Percentiles rank a stretch among this genome's conserved stretches.
These are phyloP conservation scores for Sporothrix sp. DNA, from an alignment of 2,329 filamentous ascomycete species.

Conservation along the genomic window DNA sequence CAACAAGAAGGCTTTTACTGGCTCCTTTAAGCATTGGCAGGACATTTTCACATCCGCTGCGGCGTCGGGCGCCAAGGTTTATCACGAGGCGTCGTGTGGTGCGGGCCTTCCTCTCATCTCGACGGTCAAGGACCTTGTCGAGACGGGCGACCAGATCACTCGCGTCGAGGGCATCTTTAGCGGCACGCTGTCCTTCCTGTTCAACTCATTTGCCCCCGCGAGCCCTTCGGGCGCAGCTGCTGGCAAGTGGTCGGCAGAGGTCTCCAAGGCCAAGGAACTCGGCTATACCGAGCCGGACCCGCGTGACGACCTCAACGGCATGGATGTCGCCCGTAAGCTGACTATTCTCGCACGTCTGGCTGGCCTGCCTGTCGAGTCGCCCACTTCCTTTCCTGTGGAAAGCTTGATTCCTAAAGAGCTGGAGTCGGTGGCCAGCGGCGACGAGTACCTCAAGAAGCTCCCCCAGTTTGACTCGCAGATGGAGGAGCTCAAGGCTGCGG, in stretches of 20 bases:
- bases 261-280: constrained; percentile 81
- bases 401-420: constrained; percentile 84
- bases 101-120: constrained; percentile 90
- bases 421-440: constrained; percentile 63
- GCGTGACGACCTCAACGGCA: constrained; percentile 74
- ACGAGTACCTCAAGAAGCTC: constrained; percentile 76
- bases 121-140: constrained; percentile 85
- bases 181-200: constrained; percentile 94
- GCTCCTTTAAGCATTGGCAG: constrained; percentile 70
- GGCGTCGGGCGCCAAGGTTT: constrained; percentile 67
- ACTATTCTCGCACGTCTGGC: constrained; percentile 85
- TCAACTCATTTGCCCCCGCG: constrained; percentile 90
- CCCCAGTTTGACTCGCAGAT: constrained; percentile 81
- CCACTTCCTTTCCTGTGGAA: constrained; percentile 86
- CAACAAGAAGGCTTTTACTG: constrained; percentile 97
- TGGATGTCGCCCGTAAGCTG: constrained; percentile 89
- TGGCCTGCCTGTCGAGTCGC: constrained; percentile 70
- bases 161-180: constrained; percentile 97
- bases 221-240: constrained; percentile 60
- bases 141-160: constrained; percentile 83
- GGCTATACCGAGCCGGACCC: constrained; percentile 90
- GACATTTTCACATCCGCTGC: constrained; percentile 71
- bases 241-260: constrained; percentile 82
- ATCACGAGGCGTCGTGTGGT: constrained; percentile 91
- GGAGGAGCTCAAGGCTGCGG: constrained; percentile 77